Evolutionary conservation across 768 basidiomycete genomes (phyloP).

Genomic region (Lactifluus pinguis): DNA sequence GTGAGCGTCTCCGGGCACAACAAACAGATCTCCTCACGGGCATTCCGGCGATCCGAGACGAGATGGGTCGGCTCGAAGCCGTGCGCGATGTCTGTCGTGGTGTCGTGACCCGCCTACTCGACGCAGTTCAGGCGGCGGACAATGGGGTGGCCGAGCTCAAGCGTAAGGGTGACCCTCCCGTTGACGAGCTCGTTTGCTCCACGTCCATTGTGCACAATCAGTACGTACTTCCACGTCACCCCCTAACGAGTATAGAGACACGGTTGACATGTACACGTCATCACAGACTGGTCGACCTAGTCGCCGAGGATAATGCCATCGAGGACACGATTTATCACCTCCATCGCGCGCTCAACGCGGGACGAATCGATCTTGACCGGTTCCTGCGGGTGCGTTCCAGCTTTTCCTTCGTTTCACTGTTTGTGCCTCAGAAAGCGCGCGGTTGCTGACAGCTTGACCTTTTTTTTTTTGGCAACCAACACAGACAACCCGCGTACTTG

Average conservation of each 20-base stretch:
- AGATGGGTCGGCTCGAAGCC: slow-evolving; percentile 90
- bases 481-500: slow-evolving; percentile 76
- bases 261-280: background rate
- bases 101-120: slow-evolving; percentile 60
- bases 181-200: slow-evolving; percentile 94
- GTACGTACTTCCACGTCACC: slow-evolving; percentile 38
- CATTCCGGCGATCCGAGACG: slow-evolving; percentile 90
- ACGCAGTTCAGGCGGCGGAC: slow-evolving; percentile 58
- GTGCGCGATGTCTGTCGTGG: slow-evolving; percentile 84
- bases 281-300: slow-evolving; percentile 78
- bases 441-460: slow-evolving; percentile 1
- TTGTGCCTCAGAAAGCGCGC: background rate
- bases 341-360: slow-evolving; percentile 83
- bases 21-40: slow-evolving; percentile 81
- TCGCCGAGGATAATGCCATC: slow-evolving; percentile 99
- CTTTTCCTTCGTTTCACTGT: background rate
- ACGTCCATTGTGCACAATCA: slow-evolving; percentile 96
- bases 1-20: slow-evolving; percentile 69
- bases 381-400: slow-evolving; percentile 70
- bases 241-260: background rate
- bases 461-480: background rate
- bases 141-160: slow-evolving; percentile 68
- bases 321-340: slow-evolving; percentile 98
- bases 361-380: slow-evolving; percentile 87
- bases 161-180: slow-evolving; percentile 80